phyloP scores from a whole-genome alignment of 352 stramenopile species.

The Globisporangium okanoganense region DNA sequence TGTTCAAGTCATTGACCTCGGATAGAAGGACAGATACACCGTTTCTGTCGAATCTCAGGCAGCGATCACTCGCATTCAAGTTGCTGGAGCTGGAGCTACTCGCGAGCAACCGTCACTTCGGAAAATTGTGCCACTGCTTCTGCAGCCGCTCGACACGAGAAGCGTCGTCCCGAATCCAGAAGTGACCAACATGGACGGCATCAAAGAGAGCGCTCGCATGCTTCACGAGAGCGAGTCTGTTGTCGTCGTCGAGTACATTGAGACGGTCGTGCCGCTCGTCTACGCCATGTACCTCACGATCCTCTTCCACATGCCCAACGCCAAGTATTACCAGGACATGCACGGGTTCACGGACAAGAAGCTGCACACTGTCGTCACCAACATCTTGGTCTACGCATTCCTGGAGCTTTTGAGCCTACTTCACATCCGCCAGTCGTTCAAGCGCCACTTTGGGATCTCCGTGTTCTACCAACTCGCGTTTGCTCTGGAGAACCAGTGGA shows the following conservation, averaged over 20 bases:
- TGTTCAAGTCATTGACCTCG: neutral
- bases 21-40: neutral
- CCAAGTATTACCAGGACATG: constrained; percentile 6
- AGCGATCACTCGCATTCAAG: neutral
- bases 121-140: neutral
- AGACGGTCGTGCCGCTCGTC: neutral
- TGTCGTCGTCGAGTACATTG: neutral
- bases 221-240: neutral
- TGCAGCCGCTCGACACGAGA: neutral
- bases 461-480: neutral
- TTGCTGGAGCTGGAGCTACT: neutral
- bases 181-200: neutral
- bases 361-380: neutral
- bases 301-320: constrained; percentile 1
- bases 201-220: neutral
- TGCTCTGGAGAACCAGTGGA: constrained; percentile 21
- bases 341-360: neutral
- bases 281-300: constrained; percentile 2
- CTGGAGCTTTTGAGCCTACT: neutral
- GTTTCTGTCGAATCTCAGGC: neutral
- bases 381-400: constrained; percentile 5
- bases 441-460: neutral
- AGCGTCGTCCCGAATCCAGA: neutral
- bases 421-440: neutral
- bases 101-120: neutral